Evolutionary conservation across 352 stramenopile species (phyloP), one percentile per base, ranked within the genome.

Genomic region (Phytophthora cryptogea): DNA sequence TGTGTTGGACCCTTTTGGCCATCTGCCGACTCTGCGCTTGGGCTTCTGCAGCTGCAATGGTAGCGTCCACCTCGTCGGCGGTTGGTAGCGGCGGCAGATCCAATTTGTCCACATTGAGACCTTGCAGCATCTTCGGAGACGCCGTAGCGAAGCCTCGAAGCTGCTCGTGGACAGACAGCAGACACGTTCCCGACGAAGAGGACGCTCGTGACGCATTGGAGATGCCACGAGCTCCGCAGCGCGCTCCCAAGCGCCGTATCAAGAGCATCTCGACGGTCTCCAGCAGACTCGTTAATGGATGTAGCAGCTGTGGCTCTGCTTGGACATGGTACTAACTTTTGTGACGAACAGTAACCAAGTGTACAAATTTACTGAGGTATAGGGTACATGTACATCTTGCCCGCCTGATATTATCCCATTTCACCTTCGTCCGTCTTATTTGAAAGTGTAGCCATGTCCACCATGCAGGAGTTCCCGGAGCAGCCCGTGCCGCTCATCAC

Each of bases 401-500:
- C 47, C 20, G 47, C 46, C 49, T 61, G 42, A 51, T 66, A 54
- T 11, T 10, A 35, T 13, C 8, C 11, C 31, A 35, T 35, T 35
- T 11, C 40, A 16, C 42, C 36, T n/a, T 33, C 44, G 3, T 33
- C 43, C 33, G 42, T 39, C 54, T 58, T 63, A 42, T 16, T 47
- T 3, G 5, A 27, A 23, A 59, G 41, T 65, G 56, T 55, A 65
- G 54, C 54, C 54, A 54, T 66, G 65, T 73, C 65, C 31, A 54
- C 40, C 8, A 35, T 83, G 59, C 45, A 68, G 54, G 63, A 72
- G 54, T 94, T 93, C 65, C 81, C 83, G 1, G 83, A 89, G 44
- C 76, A 90, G 67, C 80, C 86, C 13, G 78, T 95, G 47, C 82
- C 86, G 59, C 72, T 95, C 40, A 91, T 96, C 68, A 90, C 88